Evolutionary conservation across 805 yeast genomes (phyloP).

Genomic region (Pichia exigua): DNA sequence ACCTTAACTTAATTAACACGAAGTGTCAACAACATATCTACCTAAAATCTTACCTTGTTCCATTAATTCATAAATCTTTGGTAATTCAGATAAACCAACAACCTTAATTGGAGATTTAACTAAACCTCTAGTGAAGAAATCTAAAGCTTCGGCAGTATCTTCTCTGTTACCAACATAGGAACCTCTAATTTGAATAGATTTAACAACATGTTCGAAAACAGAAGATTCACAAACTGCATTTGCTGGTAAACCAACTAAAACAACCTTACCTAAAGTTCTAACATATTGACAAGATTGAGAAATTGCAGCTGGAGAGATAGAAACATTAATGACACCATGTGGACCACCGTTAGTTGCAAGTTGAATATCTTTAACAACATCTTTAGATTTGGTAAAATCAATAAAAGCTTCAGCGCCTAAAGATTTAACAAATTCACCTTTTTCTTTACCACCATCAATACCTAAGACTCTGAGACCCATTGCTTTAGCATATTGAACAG

Average conservation of each 20-base stretch:
- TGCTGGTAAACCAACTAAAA: conserved; percentile 69
- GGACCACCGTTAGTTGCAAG: conserved; percentile 45
- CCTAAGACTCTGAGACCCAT: conserved; percentile 68
- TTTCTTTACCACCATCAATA: conserved; percentile 71
- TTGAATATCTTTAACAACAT: conserved; percentile 34
- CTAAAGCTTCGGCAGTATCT: conserved; percentile 73
- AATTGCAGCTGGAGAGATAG: conserved; percentile 47
- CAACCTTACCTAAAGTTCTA: conserved; percentile 55
- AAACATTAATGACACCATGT: conserved; percentile 65
- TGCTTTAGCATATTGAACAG: conserved; percentile 70
- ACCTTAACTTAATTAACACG: conserved; percentile 33
- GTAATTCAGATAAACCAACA: conserved; percentile 68
- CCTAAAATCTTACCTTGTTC: conserved; percentile 82
- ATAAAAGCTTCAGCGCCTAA: conserved; percentile 60
- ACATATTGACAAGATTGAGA: conserved; percentile 51
- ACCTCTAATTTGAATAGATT: conserved; percentile 66
- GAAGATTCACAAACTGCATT: conserved; percentile 65
- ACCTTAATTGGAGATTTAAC: conserved; percentile 61
- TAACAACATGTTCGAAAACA: conserved; percentile 69
- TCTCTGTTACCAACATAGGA: conserved; percentile 89
- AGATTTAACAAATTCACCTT: conserved; percentile 42
- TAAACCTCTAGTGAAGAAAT: conserved; percentile 61
- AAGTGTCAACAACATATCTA: conserved; percentile 80
- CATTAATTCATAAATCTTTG: conserved; percentile 69
- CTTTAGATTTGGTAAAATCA: conserved; percentile 42